Conservation (phyloP, 2,329 filamentous ascomycete species). For the Madurella mycetomatis region DNA sequence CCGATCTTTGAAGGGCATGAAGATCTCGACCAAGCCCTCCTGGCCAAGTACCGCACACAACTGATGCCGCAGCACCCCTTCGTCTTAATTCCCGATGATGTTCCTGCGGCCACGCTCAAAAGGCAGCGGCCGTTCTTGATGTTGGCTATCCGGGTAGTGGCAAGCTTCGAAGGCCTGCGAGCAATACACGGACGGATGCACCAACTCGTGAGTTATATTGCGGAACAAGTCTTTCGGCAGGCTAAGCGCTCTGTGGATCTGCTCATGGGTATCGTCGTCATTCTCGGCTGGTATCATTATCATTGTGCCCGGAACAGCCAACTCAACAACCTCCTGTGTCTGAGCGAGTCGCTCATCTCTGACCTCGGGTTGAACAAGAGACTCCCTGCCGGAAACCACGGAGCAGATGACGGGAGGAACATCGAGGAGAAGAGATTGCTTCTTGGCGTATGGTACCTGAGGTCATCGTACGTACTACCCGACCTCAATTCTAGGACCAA, state of each 20-base stretch:
- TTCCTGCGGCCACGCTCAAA: conserved; percentile 36
- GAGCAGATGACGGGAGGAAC: conserved; percentile 36
- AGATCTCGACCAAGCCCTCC: conserved; percentile 43
- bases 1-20: conserved; percentile 23
- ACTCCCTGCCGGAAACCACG: conserved; percentile 24
- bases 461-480: conserved; percentile 42
- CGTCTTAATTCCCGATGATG: conserved; percentile 38
- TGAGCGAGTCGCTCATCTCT: conserved; percentile 44
- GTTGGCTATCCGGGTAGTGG: conserved; percentile 46
- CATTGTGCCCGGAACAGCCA: conserved; percentile 52
- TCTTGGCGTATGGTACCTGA: conserved; percentile 51
- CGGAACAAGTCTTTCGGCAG: conserved; percentile 46
- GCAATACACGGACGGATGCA: conserved; percentile 50
- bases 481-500: too few species aligned
- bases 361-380: conserved; percentile 42
- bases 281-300: conserved; percentile 50
- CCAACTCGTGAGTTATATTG: conserved; percentile 41
- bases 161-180: conserved; percentile 42
- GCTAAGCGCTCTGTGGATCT: conserved; percentile 48
- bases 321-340: conserved; percentile 45
- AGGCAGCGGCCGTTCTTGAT: conserved; percentile 45
- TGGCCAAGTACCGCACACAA: conserved; percentile 42
- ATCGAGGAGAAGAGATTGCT: conserved; percentile 51
- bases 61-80: conserved; percentile 45
- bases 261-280: conserved; percentile 45